A percentile compares a stretch with the other conserved stretches of the same genome.
Evolutionary conservation across 768 basidiomycete species (phyloP).

Genomic region (Termitomyces sp.): DNA sequence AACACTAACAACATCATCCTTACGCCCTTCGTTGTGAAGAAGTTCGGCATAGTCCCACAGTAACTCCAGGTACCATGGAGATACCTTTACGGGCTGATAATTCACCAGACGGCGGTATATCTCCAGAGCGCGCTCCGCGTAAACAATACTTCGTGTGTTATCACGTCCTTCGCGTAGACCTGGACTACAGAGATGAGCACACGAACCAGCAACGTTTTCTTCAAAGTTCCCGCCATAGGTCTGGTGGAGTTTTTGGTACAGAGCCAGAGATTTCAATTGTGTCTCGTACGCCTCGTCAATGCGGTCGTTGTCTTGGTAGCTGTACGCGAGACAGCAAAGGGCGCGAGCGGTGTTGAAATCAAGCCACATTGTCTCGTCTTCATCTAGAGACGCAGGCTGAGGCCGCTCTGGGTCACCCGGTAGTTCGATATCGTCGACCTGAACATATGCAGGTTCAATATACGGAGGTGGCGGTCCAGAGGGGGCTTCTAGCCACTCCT

Average conservation of each 20-base stretch:
- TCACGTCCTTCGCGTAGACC: not conserved
- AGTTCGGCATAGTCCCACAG: slow-evolving; percentile 9
- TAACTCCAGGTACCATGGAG: slow-evolving; percentile 1
- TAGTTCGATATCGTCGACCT: not conserved
- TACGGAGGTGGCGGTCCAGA: not conserved
- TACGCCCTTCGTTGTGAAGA: not conserved
- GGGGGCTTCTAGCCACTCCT: not conserved
- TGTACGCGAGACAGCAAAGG: slow-evolving; percentile 3
- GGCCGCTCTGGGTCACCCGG: not conserved
- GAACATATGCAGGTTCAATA: not conserved
- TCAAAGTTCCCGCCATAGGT: not conserved
- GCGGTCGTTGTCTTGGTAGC: slow-evolving; percentile 3
- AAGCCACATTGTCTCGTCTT: slow-evolving; percentile 5
- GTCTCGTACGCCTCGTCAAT: slow-evolving; percentile 7
- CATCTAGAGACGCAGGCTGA: not conserved
- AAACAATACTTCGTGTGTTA: not conserved
- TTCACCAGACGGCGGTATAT: slow-evolving; percentile 2
- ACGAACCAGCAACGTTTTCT: slow-evolving; percentile 5
- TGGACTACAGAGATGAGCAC: slow-evolving; percentile 4
- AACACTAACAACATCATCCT: slow-evolving; percentile 2
- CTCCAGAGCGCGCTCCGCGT: slow-evolving; percentile 3
- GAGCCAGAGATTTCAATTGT: not conserved
- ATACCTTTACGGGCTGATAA: slow-evolving; percentile 1
- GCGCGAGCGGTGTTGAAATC: slow-evolving; percentile 10
- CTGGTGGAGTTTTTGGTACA: not conserved